These are phyloP conservation scores for Discostella pseudostelligera DNA, from an alignment of 108 stramenopile genomes.

Conservation along the genomic window DNA sequence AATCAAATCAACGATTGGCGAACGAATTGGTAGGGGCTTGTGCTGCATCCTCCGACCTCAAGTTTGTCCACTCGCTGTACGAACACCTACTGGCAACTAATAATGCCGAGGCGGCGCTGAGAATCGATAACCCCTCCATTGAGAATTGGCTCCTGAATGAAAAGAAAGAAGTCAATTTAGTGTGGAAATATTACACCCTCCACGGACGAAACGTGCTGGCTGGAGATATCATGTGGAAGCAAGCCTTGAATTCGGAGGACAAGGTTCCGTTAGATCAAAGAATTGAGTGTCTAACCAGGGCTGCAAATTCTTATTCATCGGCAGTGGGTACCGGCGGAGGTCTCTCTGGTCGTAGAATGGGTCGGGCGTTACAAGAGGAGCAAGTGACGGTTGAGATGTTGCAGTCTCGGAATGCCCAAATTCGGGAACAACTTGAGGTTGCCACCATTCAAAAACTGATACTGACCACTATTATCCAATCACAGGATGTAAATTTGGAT, in stretches of 20 bases:
- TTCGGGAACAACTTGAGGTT: constrained; percentile 64
- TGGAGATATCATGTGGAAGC: constrained; percentile 58
- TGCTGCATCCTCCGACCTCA: constrained; percentile 56
- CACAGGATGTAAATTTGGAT: constrained; percentile 43
- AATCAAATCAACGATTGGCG: constrained; percentile 35
- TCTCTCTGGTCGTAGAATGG: not conserved
- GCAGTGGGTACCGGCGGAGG: constrained; percentile 37
- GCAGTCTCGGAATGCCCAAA: constrained; percentile 31
- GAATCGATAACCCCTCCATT: constrained; percentile 63
- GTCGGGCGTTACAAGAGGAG: constrained; percentile 4
- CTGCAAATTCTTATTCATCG: constrained; percentile 54
- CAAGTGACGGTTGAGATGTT: constrained; percentile 36
- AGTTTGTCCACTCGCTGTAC: constrained; percentile 71
- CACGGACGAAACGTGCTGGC: constrained; percentile 66
- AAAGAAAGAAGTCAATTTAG: constrained; percentile 53
- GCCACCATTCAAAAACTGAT: constrained; percentile 71
- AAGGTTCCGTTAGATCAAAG: constrained; percentile 56
- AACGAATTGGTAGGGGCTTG: constrained; percentile 65
- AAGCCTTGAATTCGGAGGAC: constrained; percentile 40
- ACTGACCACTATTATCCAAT: constrained; percentile 54
- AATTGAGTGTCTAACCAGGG: constrained; percentile 68
- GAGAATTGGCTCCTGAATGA: constrained; percentile 67
- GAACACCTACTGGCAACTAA: constrained; percentile 56
- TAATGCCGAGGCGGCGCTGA: constrained; percentile 63
- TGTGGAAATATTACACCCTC: constrained; percentile 72